Percentiles rank a stretch among this genome's conserved stretches.
Conservation (phyloP, 495 filamentous ascomycete genomes). For the Tuber magnatum region DNA sequence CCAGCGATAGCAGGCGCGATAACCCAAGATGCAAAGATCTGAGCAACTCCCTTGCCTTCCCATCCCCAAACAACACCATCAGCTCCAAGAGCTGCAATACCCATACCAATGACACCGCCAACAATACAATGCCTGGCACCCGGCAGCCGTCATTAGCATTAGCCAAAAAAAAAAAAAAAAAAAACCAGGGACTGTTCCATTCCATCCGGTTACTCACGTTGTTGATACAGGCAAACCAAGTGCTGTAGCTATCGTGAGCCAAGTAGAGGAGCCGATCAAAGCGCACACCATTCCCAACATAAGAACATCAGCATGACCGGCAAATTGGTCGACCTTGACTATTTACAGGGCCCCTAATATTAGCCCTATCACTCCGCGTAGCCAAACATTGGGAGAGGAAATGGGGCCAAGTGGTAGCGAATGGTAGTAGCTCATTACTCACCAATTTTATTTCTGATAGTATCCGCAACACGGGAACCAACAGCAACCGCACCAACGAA, state of each 20-base stretch:
- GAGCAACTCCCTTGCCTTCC: conserved; percentile 48
- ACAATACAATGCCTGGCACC: conserved; percentile 51
- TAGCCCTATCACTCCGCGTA: neutral
- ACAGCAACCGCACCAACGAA: conserved; percentile 58
- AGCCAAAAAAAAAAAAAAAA: neutral
- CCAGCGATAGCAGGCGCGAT: conserved; percentile 58
- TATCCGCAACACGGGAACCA: conserved; percentile 58
- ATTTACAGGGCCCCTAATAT: neutral
- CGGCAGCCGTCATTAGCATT: neutral
- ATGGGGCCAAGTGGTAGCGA: neutral
- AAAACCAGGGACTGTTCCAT: neutral
- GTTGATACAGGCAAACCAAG: conserved; percentile 57
- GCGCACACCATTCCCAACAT: conserved; percentile 61
- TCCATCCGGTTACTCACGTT: conserved; percentile 41
- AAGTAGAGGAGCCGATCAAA: conserved; percentile 53
- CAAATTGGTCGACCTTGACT: conserved; percentile 51
- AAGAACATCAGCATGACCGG: conserved; percentile 49
- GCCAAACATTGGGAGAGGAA: neutral
- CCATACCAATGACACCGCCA: conserved; percentile 57
- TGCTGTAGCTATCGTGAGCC: conserved; percentile 53
- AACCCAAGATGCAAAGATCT: conserved; percentile 56
- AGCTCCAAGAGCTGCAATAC: conserved; percentile 53
- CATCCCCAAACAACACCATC: conserved; percentile 54
- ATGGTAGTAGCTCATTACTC: conserved; percentile 5
- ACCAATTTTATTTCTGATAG: conserved; percentile 59